phyloP scores from a whole-genome alignment of 1,139 yeast genomes.

The Blastobotrys illinoisensis region DNA sequence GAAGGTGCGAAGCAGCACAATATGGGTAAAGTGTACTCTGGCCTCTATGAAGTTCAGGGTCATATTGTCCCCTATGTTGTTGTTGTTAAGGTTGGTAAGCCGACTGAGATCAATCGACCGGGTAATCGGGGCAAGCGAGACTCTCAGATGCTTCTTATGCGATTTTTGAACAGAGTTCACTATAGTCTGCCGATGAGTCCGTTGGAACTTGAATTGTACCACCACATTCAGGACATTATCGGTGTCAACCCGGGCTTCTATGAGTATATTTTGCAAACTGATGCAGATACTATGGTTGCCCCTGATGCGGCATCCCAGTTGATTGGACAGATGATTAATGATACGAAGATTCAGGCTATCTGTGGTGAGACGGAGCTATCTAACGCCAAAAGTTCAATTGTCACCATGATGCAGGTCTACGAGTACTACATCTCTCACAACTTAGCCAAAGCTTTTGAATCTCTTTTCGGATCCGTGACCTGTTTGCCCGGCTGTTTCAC shows the following conservation, averaged over 20 bases:
- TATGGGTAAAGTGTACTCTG: slow-evolving; percentile 39
- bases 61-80: slow-evolving; percentile 41
- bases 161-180: slow-evolving; percentile 40
- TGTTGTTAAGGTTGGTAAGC: slow-evolving; percentile 40
- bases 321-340: slow-evolving; percentile 35
- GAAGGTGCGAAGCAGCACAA: slow-evolving; percentile 40
- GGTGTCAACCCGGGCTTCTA: slow-evolving; percentile 42
- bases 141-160: slow-evolving; percentile 38
- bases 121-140: slow-evolving; percentile 43
- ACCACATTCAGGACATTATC: slow-evolving; percentile 39
- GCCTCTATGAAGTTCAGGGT: slow-evolving; percentile 40
- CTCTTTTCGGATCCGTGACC: slow-evolving; percentile 39
- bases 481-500: slow-evolving; percentile 42
- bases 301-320: slow-evolving; percentile 35
- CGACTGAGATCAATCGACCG: slow-evolving; percentile 38
- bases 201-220: slow-evolving; percentile 38
- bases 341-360: slow-evolving; percentile 36
- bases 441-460: slow-evolving; percentile 39
- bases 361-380: slow-evolving; percentile 41
- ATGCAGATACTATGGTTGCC: slow-evolving; percentile 40
- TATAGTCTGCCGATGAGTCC: slow-evolving; percentile 40
- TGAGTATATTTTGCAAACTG: slow-evolving; percentile 39
- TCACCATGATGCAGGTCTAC: slow-evolving; percentile 42
- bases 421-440: slow-evolving; percentile 42
- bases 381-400: slow-evolving; percentile 35